Conservation (phyloP, 306 rosid species). For the Prinsepia uniflora region DNA sequence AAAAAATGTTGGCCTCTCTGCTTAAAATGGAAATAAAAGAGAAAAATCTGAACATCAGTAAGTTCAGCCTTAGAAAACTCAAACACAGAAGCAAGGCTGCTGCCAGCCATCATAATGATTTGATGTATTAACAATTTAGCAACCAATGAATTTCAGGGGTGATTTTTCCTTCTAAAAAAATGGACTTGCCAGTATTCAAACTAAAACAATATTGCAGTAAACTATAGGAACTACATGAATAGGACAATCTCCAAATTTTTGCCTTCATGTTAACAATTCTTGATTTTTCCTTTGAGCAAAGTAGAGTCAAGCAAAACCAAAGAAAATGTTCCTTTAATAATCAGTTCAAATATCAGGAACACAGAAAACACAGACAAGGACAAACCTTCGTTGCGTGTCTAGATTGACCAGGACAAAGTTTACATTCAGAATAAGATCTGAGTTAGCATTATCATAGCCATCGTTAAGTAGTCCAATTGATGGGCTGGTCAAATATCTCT, state of each 20-base stretch:
- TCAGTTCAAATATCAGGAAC: background rate
- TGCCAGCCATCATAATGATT: background rate
- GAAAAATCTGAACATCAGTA: background rate
- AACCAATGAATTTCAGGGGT: background rate
- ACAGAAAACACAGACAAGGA: slow-evolving; percentile 10
- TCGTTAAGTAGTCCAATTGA: slow-evolving; percentile 91
- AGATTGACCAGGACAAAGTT: slow-evolving; percentile 66
- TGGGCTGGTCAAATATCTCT: slow-evolving; percentile 89
- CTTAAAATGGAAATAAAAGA: too few species aligned
- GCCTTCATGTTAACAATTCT: background rate
- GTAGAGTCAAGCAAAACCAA: background rate
- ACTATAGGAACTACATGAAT: background rate
- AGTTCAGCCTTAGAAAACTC: background rate
- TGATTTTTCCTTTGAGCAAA: background rate
- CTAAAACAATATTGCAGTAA: background rate
- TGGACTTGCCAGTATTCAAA: background rate
- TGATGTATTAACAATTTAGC: background rate
- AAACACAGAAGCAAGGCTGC: background rate
- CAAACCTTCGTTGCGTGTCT: slow-evolving; percentile 72
- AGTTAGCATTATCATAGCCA: slow-evolving; percentile 85
- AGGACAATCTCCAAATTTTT: background rate
- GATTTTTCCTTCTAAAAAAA: background rate
- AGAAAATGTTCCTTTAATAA: background rate
- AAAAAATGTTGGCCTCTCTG: too few species aligned
- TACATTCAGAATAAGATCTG: slow-evolving; percentile 87